phyloP scores from a whole-genome alignment of 2,329 filamentous ascomycete species.

The Colletotrichum theobromicola region DNA sequence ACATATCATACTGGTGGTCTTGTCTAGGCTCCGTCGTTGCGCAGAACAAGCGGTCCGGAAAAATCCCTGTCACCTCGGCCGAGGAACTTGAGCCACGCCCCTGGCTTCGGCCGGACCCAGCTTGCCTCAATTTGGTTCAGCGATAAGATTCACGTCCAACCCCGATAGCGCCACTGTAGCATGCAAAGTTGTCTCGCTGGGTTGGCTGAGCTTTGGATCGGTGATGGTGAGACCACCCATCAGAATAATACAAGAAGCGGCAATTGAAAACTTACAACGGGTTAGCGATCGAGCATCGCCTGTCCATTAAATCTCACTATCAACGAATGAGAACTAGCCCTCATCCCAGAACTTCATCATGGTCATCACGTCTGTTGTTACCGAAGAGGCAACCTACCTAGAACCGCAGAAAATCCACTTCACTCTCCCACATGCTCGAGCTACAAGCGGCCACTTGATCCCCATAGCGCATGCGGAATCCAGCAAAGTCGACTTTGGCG shows the following conservation, averaged over 20 bases:
- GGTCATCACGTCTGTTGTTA: not conserved
- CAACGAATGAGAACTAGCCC: not conserved
- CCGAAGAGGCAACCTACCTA: not conserved
- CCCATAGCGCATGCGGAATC: not conserved
- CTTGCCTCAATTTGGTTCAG: not conserved
- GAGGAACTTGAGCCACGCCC: not conserved
- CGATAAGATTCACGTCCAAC: not conserved
- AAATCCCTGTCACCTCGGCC: not conserved
- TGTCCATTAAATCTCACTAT: not conserved
- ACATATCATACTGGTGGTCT: not conserved
- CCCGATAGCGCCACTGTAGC: not conserved
- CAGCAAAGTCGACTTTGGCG: not conserved
- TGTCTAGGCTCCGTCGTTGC: not conserved
- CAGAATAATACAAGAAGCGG: not conserved
- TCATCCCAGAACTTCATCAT: not conserved
- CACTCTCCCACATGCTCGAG: not conserved
- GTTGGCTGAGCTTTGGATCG: not conserved
- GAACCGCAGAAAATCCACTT: not conserved
- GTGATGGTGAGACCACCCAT: not conserved
- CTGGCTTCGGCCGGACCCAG: not conserved
- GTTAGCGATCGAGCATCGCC: not conserved
- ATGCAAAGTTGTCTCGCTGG: not conserved
- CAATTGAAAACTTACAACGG: not conserved
- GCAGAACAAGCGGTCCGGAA: not conserved
- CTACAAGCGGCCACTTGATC: not conserved